These are phyloP conservation scores for Vigna nakashimae DNA, from an alignment of 306 rosid species.

Conservation along the genomic window DNA sequence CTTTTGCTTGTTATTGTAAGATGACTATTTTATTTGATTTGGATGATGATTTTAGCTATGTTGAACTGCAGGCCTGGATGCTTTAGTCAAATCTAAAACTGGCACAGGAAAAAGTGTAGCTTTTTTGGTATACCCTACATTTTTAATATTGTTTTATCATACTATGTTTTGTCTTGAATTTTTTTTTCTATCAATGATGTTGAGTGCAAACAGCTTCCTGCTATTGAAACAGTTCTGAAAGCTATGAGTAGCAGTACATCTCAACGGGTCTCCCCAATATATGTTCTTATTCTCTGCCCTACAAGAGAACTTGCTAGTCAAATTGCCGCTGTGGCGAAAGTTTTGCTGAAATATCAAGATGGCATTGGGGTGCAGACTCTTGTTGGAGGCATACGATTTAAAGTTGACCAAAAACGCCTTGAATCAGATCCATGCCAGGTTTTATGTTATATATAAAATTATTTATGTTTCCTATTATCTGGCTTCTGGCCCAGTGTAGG, in stretches of 20 bases:
- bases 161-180: slow-evolving; percentile 32
- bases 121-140: slow-evolving; percentile 72
- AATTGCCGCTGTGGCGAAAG: slow-evolving; percentile 85
- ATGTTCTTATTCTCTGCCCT: slow-evolving; percentile 89
- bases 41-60: slow-evolving; percentile 27
- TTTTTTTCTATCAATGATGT: slow-evolving; percentile 27
- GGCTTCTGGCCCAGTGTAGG: slow-evolving; percentile 1
- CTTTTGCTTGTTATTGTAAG: slow-evolving; percentile 24
- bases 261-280: slow-evolving; percentile 74
- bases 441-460: slow-evolving; percentile 39
- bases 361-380: slow-evolving; percentile 87
- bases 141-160: slow-evolving; percentile 23
- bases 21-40: slow-evolving; percentile 20
- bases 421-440: slow-evolving; percentile 96
- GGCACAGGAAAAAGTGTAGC: slow-evolving; percentile 95
- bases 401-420: slow-evolving; percentile 84
- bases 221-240: slow-evolving; percentile 97
- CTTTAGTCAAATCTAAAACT: slow-evolving; percentile 89
- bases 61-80: slow-evolving; percentile 73
- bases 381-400: slow-evolving; percentile 90
- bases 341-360: slow-evolving; percentile 74
- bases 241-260: slow-evolving; percentile 55
- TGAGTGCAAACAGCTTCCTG: slow-evolving; percentile 96
- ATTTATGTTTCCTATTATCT: slow-evolving; percentile 16
- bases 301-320: slow-evolving; percentile 97